Evolutionary conservation across 495 filamentous ascomycete genomes (phyloP), one percentile per base, ranked within the genome.

Genomic region (Tuber umbilicatum): DNA sequence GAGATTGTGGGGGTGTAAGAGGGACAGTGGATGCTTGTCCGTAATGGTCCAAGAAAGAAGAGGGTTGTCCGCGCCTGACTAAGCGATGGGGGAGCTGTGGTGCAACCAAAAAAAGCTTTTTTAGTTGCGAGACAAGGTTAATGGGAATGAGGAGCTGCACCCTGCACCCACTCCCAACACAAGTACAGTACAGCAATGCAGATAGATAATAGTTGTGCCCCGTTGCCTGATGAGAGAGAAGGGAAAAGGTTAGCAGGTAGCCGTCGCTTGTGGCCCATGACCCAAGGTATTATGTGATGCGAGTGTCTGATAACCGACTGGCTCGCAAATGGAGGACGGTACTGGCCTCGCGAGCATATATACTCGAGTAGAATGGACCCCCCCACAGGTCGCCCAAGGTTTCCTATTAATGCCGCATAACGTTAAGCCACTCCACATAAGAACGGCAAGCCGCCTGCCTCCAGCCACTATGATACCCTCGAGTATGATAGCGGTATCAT

Each of bases 21-120:
- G 78, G 75, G 73, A 73, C 78, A 76, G 77, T 78, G 77, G 76
- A n/a, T 77, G 76, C 76, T 77, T 77, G 75, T 70, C 75, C 75
- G 55, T 35, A 64, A 64, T 64, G 55, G 55, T 64, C 55, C 55
- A 64, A 35, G 55, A 31, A 35, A 35, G 55, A 64, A 64, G 55
- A 64, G 55, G 55, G 55, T 64, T 64, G 55, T 64, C 55, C n/a
- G 27, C 27, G 55, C 31, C 55, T 64, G 55, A 64, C 55, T 64
- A 64, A 64, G 55, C 55, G 55, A 64, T 64, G 55, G 55, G 55
- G 27, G 55, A 17, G 31, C 4, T 60, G 2, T 27, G 55, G 55
- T 64, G 55, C 55, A 64, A 64, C 55, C 55, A 60, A 31, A 14
- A 35, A 64, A 35, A 64, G 14, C 1, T 64, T 64, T 64, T 64